Conservation (phyloP, 768 basidiomycete genomes). For the Trametes maxima region DNA sequence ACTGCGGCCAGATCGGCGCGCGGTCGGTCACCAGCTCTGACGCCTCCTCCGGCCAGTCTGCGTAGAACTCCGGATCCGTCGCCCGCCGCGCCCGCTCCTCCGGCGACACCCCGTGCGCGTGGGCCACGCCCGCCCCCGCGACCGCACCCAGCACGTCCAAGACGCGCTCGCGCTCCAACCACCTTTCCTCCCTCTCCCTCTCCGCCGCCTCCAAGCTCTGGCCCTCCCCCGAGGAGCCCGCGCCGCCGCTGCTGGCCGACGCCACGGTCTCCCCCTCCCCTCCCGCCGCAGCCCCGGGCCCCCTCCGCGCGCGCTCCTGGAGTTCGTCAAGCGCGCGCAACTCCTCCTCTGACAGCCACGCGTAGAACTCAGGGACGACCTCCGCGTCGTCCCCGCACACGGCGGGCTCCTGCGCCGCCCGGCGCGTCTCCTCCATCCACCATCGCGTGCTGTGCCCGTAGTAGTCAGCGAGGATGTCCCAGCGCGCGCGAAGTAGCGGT, state of each 20-base stretch:
- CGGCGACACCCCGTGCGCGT: background rate
- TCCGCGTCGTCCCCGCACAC: conserved; percentile 10
- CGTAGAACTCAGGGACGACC: background rate
- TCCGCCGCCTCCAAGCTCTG: too few species aligned
- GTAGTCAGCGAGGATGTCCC: too few species aligned
- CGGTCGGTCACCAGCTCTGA: background rate
- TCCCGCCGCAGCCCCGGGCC: background rate
- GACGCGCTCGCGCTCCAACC: background rate
- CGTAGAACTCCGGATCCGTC: background rate
- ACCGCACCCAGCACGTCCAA: conserved; percentile 4
- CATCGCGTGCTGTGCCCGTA: background rate
- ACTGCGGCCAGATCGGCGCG: background rate
- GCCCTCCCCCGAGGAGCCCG: background rate
- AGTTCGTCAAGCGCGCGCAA: background rate
- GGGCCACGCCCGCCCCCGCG: background rate
- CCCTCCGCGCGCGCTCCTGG: background rate
- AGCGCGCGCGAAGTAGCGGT: background rate
- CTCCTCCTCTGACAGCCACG: conserved; percentile 8
- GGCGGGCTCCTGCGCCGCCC: background rate
- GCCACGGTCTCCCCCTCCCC: background rate
- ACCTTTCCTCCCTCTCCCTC: background rate
- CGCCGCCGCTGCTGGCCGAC: background rate
- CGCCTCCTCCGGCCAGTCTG: conserved; percentile 1
- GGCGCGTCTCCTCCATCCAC: conserved; percentile 7
- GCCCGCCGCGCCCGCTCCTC: conserved; percentile 2